Evolutionary conservation across 1,284 basidiomycete species (phyloP), one percentile per base, ranked within the genome.

Genomic region (Ceratobasidium sp.): DNA sequence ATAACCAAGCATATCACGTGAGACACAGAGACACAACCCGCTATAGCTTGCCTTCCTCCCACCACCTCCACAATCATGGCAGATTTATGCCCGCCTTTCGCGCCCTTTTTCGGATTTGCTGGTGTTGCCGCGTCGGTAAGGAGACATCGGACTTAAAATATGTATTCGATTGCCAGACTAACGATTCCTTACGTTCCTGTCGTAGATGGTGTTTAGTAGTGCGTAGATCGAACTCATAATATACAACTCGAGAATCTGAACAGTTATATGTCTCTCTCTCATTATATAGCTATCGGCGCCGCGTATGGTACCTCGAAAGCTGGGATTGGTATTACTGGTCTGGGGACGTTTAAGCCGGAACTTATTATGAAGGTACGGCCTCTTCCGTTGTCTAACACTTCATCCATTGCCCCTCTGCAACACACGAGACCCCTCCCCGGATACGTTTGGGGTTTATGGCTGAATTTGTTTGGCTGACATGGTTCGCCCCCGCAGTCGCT

Each of bases 251-350:
- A 59, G 22, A 53, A 41, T 11, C 36, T 54, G n/a, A 48, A 29
- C 29, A 9, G 31, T 11, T 41, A 4, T 41, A 4, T 11, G 11
- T 5, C 36, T 41, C 36, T 41, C 11, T 41, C 36, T 41, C 36
- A 41, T 24, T 7, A 5, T 29, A 24, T 76, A 81, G 87, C 97
- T 78, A 86, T 98, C 57, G 97, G 98, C 78, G 97, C 97, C 77
- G 97, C 97, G 22, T 97, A 95, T 84, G 98, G 98, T 54, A 99
- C 98, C 0, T 91, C 97, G 63, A 99, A 99, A 84, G 90, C 97
- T 60, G 98, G 98, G 60, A 98, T 99, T 80, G 98, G 97, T 71
- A 99, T 99, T 82, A 93, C 97, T 76, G 98, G 97, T 64, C 85
- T 99, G 78, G 97, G 97, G 78, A 92, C 93, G 75, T 96, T 99